Evolutionary conservation across 192 early-diverging fungal species (phyloP).

Genomic region (Coemansia nantahalensis): DNA sequence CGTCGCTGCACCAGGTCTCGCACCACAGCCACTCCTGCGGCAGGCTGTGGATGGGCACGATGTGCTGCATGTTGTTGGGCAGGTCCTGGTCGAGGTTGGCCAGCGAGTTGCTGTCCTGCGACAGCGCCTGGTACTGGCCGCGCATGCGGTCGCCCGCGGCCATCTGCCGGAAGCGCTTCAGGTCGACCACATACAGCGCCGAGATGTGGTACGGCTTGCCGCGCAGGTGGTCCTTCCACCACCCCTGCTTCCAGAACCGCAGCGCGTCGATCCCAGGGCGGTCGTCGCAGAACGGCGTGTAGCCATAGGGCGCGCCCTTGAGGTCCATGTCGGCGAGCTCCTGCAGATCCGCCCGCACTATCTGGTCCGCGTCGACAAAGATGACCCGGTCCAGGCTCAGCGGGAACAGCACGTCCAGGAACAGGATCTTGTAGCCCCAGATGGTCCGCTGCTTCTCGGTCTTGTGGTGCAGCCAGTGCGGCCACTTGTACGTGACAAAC

Average conservation of each 20-base stretch:
- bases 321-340: constrained; percentile 93
- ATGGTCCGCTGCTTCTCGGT: constrained; percentile 96
- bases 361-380: constrained; percentile 99
- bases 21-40: constrained; percentile 99
- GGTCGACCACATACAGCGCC: constrained; percentile 95
- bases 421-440: constrained; percentile 99
- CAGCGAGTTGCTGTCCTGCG: constrained; percentile 81
- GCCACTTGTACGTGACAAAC: constrained; percentile 98
- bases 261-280: constrained; percentile 94
- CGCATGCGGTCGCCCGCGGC: constrained; percentile 93
- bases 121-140: constrained; percentile 90
- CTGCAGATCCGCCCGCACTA: constrained; percentile 93
- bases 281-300: constrained; percentile 93
- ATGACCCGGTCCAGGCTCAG: constrained; percentile 90
- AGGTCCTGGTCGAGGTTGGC: constrained; percentile 98
- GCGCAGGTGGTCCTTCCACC: constrained; percentile 86
- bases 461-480: constrained; percentile 89
- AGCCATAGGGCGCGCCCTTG: constrained; percentile 92
- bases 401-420: constrained; percentile 97
- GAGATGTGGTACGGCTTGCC: constrained; percentile 95
- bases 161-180: constrained; percentile 86
- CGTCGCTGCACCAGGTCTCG: constrained; percentile 97
- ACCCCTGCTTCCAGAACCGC: constrained; percentile 97
- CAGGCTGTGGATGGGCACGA: constrained; percentile 87
- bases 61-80: constrained; percentile 94